Base-by-base conservation (phyloP, 331 rosid species). In the Acacia pycnantha region DNA sequence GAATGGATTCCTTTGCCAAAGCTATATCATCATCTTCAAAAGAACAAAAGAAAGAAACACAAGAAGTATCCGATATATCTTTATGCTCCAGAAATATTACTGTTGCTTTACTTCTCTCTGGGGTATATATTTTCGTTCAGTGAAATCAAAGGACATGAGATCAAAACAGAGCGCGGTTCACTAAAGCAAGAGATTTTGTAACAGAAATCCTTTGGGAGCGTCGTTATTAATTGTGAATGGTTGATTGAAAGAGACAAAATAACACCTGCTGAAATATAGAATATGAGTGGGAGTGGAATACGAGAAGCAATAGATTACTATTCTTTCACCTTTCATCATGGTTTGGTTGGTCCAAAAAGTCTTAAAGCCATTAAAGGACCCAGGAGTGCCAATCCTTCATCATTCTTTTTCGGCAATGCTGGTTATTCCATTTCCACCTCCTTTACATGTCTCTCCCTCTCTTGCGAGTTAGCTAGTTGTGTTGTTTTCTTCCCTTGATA, bases 311-410 rank as follows among this genome's bases (percentile, higher is more conserved):
- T 46, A 54, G 58, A 26, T 18, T 26, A 47, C 29, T 71, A 44
- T 48, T 68, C 83, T 74, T 82, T 84, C 80, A 70, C 83, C 84
- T 59, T 81, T 86, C 86, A 85, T 90, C 79, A 90, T 82, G 77
- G 82, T 54, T 59, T 87, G 88, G 92, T 90, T 85, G 87, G 91
- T 70, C 83, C 85, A 82, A 68, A 88, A 80, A 84, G 85, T 87
- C 64, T 70, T 80, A 80, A 83, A 84, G 83, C 87, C 78, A 86
- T 87, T 79, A 85, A 86, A 86, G 87, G 77, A 84, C 77, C 46
- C 62, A 16, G 78, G 90, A 88, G 90, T 88, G 95, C 90, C 75
- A 50, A 80, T 85, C 88, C 86, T 87, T 89, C 88, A 89, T 89
- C 85, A 89, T 91, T 91, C 79, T 84, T 78, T 58, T 48, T 81